phyloP scores from a whole-genome alignment of 2,329 filamentous ascomycete species.

The Ilyonectria sp. region DNA sequence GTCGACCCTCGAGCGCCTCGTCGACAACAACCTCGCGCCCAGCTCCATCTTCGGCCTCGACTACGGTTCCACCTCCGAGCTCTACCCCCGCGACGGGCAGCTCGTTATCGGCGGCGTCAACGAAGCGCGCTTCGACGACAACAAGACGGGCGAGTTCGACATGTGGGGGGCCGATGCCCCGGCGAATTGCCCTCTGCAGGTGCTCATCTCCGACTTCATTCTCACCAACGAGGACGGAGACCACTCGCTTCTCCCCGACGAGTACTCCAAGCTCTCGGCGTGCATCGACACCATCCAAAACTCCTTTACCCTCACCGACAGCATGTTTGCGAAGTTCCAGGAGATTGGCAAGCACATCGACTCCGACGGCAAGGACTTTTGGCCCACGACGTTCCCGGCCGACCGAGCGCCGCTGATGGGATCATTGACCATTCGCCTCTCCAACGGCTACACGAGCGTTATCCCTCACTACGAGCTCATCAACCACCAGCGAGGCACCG shows the following conservation, averaged over 20 bases:
- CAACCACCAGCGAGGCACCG: slow-evolving; percentile 27
- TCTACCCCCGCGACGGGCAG: slow-evolving; percentile 20
- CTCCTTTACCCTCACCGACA: slow-evolving; percentile 22
- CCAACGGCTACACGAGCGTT: slow-evolving; percentile 24
- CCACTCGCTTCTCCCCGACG: slow-evolving; percentile 21
- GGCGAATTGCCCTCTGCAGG: slow-evolving; percentile 27
- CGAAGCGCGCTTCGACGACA: slow-evolving; percentile 20
- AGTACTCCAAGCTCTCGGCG: slow-evolving; percentile 17
- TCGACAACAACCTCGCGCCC: slow-evolving; percentile 14
- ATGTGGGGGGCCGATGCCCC: slow-evolving; percentile 28
- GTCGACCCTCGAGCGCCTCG: slow-evolving; percentile 16
- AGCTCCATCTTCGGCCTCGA: slow-evolving; percentile 18
- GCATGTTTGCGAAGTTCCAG: slow-evolving; percentile 29
- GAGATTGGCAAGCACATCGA: slow-evolving; percentile 24
- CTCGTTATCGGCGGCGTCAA: slow-evolving; percentile 25
- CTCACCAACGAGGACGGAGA: slow-evolving; percentile 27
- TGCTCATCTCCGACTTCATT: slow-evolving; percentile 23
- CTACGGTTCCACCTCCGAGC: slow-evolving; percentile 27
- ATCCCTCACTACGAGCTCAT: slow-evolving; percentile 29
- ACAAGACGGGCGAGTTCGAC: slow-evolving; percentile 21
- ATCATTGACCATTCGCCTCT: slow-evolving; percentile 13
- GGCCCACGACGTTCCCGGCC: slow-evolving; percentile 5
- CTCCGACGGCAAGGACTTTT: slow-evolving; percentile 14
- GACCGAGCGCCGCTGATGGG: slow-evolving; percentile 21
- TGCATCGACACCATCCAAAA: slow-evolving; percentile 31